Base-by-base conservation (phyloP, 495 filamentous ascomycete species). In the Podospora appendiculata region DNA sequence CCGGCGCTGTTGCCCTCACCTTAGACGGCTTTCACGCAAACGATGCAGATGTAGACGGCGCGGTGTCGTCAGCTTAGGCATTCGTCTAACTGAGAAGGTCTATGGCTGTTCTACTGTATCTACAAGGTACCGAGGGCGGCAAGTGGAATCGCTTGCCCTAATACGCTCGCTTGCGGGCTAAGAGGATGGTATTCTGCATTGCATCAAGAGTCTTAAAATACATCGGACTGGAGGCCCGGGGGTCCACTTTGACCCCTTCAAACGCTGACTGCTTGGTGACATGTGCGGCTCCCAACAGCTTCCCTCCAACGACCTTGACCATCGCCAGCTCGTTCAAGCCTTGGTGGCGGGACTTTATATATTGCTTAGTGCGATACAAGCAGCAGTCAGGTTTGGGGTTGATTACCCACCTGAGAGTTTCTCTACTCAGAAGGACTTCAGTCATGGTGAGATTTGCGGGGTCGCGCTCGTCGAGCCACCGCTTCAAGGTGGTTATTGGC, bases 1-100 rank as follows among this genome's bases (percentile, higher is more conserved):
- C 93, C 7, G 92, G 92, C 10, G 93, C 92, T 8, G 89, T 97
- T 16, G 88, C 83, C 25, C 78, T 96, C 48, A 88, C 85, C 7
- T 68, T 90, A 39, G 85, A 93, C 56, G 87, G 85, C 12, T 83
- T 95, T 59, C 72, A 82, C 58, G 90, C 86, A 8, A 68, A 60
- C 51, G 63, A 51, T 33, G 48, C 55, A 32, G 51, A 53, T 32
- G 45, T 57, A 43, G 49, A 62, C 13, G 48, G 16, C 41, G 53
- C 42, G 18, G 45, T 39, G 32, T 33, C 56, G 33, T 53, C 55
- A 7, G 61, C 50, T 33, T 60, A 58, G 45, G 5, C 25, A 5
- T 25, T 25, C 25, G 25, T 25, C 5, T 25, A 5, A 25, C 25
- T 25, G 25, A 25, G 5, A 25, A 25, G 25, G 25, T 25, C 25